Conservation (phyloP, 345 rosid genomes). For the Populus ilicifolia region DNA sequence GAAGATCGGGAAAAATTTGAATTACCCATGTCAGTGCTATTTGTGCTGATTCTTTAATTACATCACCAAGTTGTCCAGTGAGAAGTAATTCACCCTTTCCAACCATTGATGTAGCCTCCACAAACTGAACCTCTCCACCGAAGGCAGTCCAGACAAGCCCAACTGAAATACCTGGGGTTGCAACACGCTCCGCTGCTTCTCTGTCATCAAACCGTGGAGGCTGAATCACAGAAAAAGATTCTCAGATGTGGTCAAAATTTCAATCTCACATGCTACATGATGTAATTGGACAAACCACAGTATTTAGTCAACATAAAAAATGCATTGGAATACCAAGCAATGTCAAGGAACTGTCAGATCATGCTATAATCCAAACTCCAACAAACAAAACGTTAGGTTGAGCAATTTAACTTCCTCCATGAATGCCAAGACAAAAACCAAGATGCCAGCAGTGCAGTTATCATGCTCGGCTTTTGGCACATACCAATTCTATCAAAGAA, state of each 20-base stretch:
- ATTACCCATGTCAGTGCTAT: constrained; percentile 97
- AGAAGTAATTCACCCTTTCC: constrained; percentile 96
- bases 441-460: neutral
- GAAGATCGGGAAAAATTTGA: constrained; percentile 1
- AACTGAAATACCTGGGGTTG: constrained; percentile 83
- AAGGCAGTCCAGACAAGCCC: constrained; percentile 98
- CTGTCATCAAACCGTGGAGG: constrained; percentile 90
- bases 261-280: neutral
- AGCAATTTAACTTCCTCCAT: neutral
- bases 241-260: constrained; percentile 2
- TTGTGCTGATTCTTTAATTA: constrained; percentile 96
- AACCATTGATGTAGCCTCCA: constrained; percentile 84
- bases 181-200: constrained; percentile 96
- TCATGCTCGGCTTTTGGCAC: neutral
- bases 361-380: neutral
- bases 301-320: neutral
- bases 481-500: neutral
- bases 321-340: neutral
- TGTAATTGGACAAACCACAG: constrained; percentile 1
- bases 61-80: constrained; percentile 99
- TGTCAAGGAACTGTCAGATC: neutral
- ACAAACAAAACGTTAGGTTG: neutral
- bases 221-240: constrained; percentile 43
- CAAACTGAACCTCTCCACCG: constrained; percentile 98
- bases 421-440: neutral